Base-by-base conservation (phyloP, 2,329 filamentous ascomycete genomes). In the Metarhizium album region DNA sequence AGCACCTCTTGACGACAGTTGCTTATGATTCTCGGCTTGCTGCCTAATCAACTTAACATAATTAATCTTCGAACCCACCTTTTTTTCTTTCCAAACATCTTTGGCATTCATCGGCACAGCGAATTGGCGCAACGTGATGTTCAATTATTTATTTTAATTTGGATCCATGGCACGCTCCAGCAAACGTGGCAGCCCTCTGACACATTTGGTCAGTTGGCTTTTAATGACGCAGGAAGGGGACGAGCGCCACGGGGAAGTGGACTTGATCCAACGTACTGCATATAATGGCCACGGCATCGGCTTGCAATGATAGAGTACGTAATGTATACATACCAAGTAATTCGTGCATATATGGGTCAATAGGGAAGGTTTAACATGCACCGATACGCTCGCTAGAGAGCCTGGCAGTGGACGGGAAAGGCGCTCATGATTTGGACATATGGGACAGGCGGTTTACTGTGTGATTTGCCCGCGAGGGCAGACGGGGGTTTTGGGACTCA, bases 31-130 rank as follows among this genome's bases (percentile, higher is more conserved):
- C 55, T 58, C 54, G 48, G 58, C 54, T 52, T 52, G 47, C 4
- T 53, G 55, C 50, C 47, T 45, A 43, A 47, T 47, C 37, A 35
- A 37, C 33, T 43, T 18, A 3, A 43, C 48, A 33, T 52, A 45
- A 51, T 62, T 65, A 61, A 64, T 64, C 51, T 67, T 65, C 59
- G 56, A 63, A 57, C 47, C 57, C 53, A 43, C 53, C 57, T 59
- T 55, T 57, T 63, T 53, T 49, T 29, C 52, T 46, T 37, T 29
- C 27, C 46, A 46, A 49, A 64, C 59, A 65, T 67, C 64, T 68
- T 68, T 67, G 64, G 63, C 64, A 66, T 68, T 67, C 62, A 66
- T 65, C 60, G 60, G 62, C 66, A 69, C 64, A 68, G 67, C 67
- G 67, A 67, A 55, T 57, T 55, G 67, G 67, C 67, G 67, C 64